Base-by-base conservation (phyloP, 2,329 filamentous ascomycete genomes). In the Amylocarpus encephaloides region DNA sequence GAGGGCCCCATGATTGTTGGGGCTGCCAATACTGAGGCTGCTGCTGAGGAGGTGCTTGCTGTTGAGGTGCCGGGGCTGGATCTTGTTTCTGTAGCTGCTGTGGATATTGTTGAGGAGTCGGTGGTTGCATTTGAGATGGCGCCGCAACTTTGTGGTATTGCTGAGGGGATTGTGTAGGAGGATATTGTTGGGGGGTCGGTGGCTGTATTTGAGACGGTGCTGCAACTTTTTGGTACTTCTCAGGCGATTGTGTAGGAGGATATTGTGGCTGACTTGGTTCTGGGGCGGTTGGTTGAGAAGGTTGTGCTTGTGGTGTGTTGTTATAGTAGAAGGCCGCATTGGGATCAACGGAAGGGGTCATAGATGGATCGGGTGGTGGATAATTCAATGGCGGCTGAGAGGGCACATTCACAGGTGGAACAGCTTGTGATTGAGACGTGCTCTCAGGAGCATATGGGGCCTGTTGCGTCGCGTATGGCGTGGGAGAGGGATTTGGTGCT, bases 291-390 rank as follows among this genome's bases (percentile, higher is more conserved):
- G 60, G 60, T 19, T 64, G 55, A 71, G 74, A 53, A 69, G 63
- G 38, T 67, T 66, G 52, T 75, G 75, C 48, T 74, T 75, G 41
- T 72, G 77, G 57, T 30, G 56, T 30, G 50, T 68, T 66, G 56
- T 69, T 74, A 59, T 79, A 80, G 64, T 85, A 86, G 59, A 79
- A 83, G 9, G 74, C 73, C 10, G 76, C 71, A 51, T 72, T 78
- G 1, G 78, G 72, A 51, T 85, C 80, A 13, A 72, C 62, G 15
- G 66, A 63, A 7, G 68, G 65, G 3, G 70, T 66, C 12, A 62
- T 59, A 13, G 62, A 48, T 55, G 68, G 54, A 59, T 64, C 69
- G 53, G 56, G 62, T 50, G 49, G 68, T 48, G 56, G 66, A 63
- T 62, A 65, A 26, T 53, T 59, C 3, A 66, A 64, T 44, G 60